A percentile compares a stretch with the other conserved stretches of the same genome.
These are phyloP conservation scores for Cutaneotrichosporon dermatis DNA, from an alignment of 1,284 basidiomycete species.

Conservation along the genomic window DNA sequence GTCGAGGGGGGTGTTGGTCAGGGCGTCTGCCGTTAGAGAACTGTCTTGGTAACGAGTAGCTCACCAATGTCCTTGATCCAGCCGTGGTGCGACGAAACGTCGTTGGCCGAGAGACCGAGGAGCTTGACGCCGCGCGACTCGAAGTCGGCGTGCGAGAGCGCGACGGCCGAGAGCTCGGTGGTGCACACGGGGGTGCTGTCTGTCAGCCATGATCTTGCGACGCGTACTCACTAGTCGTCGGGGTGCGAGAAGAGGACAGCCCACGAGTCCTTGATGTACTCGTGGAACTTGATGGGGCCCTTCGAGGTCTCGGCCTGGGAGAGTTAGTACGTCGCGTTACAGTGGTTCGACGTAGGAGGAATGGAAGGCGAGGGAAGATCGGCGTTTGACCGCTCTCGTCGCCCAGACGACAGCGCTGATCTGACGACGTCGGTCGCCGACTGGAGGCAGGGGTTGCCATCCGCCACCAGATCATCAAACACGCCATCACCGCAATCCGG, in stretches of 20 bases:
- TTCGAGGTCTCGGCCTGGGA: slow-evolving; percentile 64
- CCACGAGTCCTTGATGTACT: slow-evolving; percentile 87
- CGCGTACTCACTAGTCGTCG: slow-evolving; percentile 53
- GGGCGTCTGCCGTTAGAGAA: slow-evolving; percentile 55
- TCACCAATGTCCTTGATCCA: slow-evolving; percentile 82
- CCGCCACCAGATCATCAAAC: too few species aligned
- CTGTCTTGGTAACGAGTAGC: background rate
- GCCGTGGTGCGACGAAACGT: slow-evolving; percentile 72
- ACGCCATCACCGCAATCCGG: too few species aligned
- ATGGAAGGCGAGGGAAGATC: too few species aligned
- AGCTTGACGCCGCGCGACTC: slow-evolving; percentile 84
- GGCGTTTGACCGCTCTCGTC: too few species aligned
- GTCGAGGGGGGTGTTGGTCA: slow-evolving; percentile 57
- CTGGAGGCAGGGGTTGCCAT: too few species aligned
- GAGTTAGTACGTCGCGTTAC: too few species aligned
- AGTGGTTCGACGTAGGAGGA: too few species aligned
- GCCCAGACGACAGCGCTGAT: too few species aligned
- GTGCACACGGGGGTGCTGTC: slow-evolving; percentile 63
- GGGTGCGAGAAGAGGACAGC: slow-evolving; percentile 91
- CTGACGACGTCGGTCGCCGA: too few species aligned
- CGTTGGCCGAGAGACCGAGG: slow-evolving; percentile 84
- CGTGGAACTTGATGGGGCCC: slow-evolving; percentile 67
- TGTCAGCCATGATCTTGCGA: slow-evolving; percentile 56
- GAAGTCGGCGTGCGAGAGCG: slow-evolving; percentile 81
- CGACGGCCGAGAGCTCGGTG: slow-evolving; percentile 94